phyloP scores from a whole-genome alignment of 176 grass and related monocot genomes.

The Panicum miliaceum region DNA sequence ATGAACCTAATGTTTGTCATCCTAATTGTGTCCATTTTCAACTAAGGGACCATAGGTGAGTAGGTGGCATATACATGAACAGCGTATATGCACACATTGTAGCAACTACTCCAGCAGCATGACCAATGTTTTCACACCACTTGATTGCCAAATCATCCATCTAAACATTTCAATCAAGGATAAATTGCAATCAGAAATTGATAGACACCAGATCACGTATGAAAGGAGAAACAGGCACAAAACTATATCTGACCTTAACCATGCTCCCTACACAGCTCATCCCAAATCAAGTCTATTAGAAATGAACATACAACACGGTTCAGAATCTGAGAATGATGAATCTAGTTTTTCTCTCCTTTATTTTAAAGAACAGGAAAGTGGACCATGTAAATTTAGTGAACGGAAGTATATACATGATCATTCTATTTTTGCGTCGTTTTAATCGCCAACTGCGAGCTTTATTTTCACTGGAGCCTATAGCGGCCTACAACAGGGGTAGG shows the following conservation, averaged over 20 bases:
- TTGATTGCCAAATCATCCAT: background rate
- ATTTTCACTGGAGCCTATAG: background rate
- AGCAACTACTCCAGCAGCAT: background rate
- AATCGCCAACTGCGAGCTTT: background rate
- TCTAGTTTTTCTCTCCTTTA: background rate
- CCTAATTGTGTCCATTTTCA: background rate
- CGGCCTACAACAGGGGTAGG: background rate
- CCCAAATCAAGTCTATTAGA: slow-evolving; percentile 6
- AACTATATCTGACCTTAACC: background rate
- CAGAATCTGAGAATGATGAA: background rate
- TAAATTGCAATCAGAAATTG: background rate
- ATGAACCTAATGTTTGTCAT: background rate
- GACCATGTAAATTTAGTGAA: background rate
- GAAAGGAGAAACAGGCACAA: background rate
- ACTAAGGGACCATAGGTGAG: background rate
- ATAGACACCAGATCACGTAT: background rate
- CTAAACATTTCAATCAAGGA: background rate
- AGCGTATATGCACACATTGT: background rate
- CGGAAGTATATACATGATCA: background rate
- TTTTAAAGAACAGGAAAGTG: background rate
- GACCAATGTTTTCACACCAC: background rate
- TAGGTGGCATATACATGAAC: background rate
- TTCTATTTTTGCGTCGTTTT: background rate
- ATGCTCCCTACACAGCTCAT: background rate
- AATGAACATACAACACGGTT: too few species aligned